A percentile compares a stretch with the other conserved stretches of the same genome.
Evolutionary conservation across 2,329 filamentous ascomycete species (phyloP).

Genomic region (Periglandula ipomoeae): DNA sequence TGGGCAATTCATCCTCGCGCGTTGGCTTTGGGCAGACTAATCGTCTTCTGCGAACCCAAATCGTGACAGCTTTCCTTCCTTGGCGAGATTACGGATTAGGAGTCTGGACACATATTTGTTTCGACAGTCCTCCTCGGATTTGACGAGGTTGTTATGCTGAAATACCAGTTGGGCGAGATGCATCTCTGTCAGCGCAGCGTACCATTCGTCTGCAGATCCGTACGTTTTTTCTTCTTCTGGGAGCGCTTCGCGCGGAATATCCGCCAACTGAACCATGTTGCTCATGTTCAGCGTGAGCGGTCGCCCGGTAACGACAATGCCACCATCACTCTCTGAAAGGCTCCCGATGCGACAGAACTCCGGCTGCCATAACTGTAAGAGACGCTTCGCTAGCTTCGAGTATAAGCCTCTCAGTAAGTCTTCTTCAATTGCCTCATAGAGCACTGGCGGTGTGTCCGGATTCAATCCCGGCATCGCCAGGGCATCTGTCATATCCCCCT

Average conservation of each 20-base stretch:
- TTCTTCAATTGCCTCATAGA: too few relatives aligned
- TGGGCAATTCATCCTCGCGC: too few relatives aligned
- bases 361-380: conserved; percentile 28
- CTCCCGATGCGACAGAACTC: conserved; percentile 4
- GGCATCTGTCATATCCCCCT: neutral
- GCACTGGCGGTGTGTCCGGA: too few relatives aligned
- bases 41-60: neutral
- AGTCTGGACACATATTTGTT: conserved; percentile 34
- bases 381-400: too few relatives aligned
- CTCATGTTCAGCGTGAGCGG: conserved; percentile 34
- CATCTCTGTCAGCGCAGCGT: conserved; percentile 25
- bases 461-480: conserved; percentile 1
- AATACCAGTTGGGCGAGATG: conserved; percentile 29
- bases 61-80: conserved; percentile 14
- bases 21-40: neutral
- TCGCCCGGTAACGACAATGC: conserved; percentile 19
- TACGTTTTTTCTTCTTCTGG: conserved; percentile 13
- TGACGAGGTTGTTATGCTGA: conserved; percentile 27
- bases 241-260: conserved; percentile 13
- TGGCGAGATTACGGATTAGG: conserved; percentile 27
- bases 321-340: conserved; percentile 17
- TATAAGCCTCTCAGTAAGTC: too few relatives aligned
- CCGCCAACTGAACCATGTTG: conserved; percentile 19
- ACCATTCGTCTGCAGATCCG: conserved; percentile 24
- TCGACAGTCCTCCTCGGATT: conserved; percentile 27